A percentile compares a stretch with the other conserved stretches of the same genome.
phyloP scores from a whole-genome alignment of 139 green algal species.

The Picochlorum sp. region DNA sequence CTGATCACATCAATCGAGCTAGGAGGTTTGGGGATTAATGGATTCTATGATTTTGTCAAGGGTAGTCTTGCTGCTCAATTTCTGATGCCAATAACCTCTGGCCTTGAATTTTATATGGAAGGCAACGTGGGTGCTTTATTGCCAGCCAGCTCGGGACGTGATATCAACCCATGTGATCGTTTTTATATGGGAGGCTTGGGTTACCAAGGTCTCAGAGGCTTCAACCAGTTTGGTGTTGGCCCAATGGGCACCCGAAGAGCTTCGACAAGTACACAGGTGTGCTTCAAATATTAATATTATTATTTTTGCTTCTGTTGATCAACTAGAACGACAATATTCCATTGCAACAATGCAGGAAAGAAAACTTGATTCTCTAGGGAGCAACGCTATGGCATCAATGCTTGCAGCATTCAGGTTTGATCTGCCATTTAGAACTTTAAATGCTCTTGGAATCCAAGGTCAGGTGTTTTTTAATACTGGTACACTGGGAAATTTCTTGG shows the following conservation, averaged over 20 bases:
- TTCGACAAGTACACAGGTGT: too few species aligned
- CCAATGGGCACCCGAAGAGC: constrained; percentile 38
- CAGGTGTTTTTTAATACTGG: constrained; percentile 69
- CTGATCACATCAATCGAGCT: constrained; percentile 22
- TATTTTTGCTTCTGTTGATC: too few species aligned
- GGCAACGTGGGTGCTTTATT: constrained; percentile 35
- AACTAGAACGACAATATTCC: too few species aligned
- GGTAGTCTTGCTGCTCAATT: constrained; percentile 30
- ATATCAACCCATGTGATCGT: constrained; percentile 44
- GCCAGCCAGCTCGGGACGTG: constrained; percentile 4
- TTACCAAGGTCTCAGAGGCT: constrained; percentile 39
- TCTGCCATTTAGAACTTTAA: constrained; percentile 30
- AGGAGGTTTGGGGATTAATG: constrained; percentile 44
- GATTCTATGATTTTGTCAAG: constrained; percentile 23
- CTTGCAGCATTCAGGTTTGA: constrained; percentile 53
- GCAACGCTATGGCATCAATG: constrained; percentile 43
- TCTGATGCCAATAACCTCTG: background rate
- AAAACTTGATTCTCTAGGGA: constrained; percentile 48
- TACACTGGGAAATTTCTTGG: constrained; percentile 31
- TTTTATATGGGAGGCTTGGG: constrained; percentile 62
- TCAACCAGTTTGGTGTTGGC: constrained; percentile 40
- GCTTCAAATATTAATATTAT: too few species aligned
- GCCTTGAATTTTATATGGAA: constrained; percentile 4
- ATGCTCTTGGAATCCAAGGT: constrained; percentile 38
- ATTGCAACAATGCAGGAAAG: background rate